Conservation (phyloP, 441 rosid genomes). For the Euphorbia corollata region DNA sequence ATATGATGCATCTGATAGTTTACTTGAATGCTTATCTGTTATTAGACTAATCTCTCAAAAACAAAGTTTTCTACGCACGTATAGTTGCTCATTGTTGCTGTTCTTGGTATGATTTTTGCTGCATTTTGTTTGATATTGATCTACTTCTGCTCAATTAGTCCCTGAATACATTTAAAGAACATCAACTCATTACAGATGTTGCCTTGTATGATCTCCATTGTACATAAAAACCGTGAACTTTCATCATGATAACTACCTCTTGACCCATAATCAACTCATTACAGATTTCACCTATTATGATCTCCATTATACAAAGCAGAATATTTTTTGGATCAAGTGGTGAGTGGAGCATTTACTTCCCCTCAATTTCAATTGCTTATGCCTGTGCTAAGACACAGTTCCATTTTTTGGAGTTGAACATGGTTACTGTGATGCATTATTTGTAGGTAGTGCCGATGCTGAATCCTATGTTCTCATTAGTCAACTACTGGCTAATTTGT, state of each 20-base stretch:
- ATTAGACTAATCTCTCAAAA: neutral
- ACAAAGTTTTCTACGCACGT: neutral
- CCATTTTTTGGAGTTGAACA: neutral
- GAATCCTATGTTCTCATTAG: slow-evolving; percentile 73
- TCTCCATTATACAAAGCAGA: too few relatives aligned
- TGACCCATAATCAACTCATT: neutral
- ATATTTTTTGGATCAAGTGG: too few relatives aligned
- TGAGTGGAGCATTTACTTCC: neutral
- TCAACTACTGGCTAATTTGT: slow-evolving; percentile 54
- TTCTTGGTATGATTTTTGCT: neutral
- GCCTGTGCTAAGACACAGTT: neutral
- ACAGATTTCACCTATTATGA: too few relatives aligned
- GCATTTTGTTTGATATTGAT: neutral
- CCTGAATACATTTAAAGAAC: neutral
- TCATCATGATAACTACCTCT: neutral
- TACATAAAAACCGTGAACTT: neutral
- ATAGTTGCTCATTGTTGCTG: neutral
- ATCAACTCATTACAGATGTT: neutral
- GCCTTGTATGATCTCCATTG: neutral
- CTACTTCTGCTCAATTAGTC: neutral
- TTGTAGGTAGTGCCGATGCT: slow-evolving; percentile 45
- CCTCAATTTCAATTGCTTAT: too few relatives aligned
- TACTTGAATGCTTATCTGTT: neutral
- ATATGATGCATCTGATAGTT: too few relatives aligned
- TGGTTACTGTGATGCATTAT: slow-evolving; percentile 11